Percentiles rank a stretch among this genome's conserved stretches.
Conservation (phyloP, 768 basidiomycete species). For the Russula sp. region DNA sequence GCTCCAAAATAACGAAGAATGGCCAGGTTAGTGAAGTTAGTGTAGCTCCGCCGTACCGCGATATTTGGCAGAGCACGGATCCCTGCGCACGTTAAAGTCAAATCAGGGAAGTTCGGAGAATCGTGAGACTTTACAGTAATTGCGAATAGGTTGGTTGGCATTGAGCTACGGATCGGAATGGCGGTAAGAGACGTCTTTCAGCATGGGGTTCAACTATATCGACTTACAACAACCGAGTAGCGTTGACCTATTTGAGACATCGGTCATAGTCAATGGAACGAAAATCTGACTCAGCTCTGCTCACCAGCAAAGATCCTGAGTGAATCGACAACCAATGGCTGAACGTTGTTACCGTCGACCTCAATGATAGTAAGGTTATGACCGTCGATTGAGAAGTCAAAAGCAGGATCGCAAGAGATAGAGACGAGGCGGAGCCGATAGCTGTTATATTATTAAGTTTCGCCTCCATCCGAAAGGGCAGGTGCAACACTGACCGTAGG, state of each 20-base stretch:
- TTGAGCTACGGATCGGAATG: not conserved
- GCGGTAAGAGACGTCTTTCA: not conserved
- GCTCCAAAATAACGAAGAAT: conserved; percentile 18
- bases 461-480: not conserved
- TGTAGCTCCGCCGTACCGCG: not conserved
- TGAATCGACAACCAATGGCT: conserved; percentile 26
- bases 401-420: conserved; percentile 41
- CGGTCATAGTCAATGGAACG: too few species aligned
- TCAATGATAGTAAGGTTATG: conserved; percentile 30
- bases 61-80: conserved; percentile 10
- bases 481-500: conserved; percentile 16
- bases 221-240: conserved; percentile 28
- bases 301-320: conserved; percentile 27
- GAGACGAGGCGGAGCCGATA: conserved; percentile 52
- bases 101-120: not conserved
- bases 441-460: conserved; percentile 26
- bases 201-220: not conserved
- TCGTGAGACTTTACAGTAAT: conserved; percentile 9
- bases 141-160: conserved; percentile 21
- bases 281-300: not conserved
- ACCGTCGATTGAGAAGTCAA: conserved; percentile 27
- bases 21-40: conserved; percentile 15
- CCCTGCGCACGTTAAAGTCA: not conserved
- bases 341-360: conserved; percentile 26
- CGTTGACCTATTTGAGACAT: conserved; percentile 21